Percentiles rank a stretch among this genome's conserved stretches.
Conservation (phyloP, 805 yeast species). For the Dipodascopsis uninucleata region DNA sequence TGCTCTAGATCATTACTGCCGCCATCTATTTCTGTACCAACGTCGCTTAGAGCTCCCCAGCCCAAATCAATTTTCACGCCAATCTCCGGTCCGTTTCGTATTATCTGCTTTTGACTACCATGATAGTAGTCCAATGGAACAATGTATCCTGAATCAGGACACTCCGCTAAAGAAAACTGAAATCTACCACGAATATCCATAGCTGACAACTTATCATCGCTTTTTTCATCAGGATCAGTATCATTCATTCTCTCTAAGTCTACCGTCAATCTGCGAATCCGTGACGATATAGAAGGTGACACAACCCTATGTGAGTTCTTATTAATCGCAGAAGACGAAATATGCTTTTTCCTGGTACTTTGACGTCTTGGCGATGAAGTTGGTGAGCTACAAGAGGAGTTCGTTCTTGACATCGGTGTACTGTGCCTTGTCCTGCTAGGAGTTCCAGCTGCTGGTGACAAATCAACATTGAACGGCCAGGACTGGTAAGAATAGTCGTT, state of each 20-base stretch:
- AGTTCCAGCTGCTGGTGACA: neutral
- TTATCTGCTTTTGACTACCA: conserved; percentile 8
- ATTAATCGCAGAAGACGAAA: too few species aligned
- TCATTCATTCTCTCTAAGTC: conserved; percentile 3
- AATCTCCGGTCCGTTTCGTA: conserved; percentile 9
- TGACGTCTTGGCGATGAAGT: conserved; percentile 7
- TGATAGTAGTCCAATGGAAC: conserved; percentile 8
- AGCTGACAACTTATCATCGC: neutral
- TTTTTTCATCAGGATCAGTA: conserved; percentile 6
- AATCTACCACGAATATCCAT: conserved; percentile 5
- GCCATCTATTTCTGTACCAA: neutral
- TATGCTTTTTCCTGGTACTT: too few species aligned
- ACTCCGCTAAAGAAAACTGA: conserved; percentile 12
- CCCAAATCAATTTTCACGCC: conserved; percentile 22
- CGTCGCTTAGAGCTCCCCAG: conserved; percentile 20
- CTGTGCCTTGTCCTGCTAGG: neutral
- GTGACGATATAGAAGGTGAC: too few species aligned
- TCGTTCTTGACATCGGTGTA: neutral
- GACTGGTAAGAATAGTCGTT: conserved; percentile 13
- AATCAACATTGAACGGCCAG: conserved; percentile 21
- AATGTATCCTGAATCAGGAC: conserved; percentile 15
- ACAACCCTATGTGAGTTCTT: too few species aligned
- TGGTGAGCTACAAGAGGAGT: neutral
- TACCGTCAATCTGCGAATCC: conserved; percentile 4
- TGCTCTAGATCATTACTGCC: neutral